phyloP scores from a whole-genome alignment of 106 monocot species.

The Cymbidium sinense region DNA sequence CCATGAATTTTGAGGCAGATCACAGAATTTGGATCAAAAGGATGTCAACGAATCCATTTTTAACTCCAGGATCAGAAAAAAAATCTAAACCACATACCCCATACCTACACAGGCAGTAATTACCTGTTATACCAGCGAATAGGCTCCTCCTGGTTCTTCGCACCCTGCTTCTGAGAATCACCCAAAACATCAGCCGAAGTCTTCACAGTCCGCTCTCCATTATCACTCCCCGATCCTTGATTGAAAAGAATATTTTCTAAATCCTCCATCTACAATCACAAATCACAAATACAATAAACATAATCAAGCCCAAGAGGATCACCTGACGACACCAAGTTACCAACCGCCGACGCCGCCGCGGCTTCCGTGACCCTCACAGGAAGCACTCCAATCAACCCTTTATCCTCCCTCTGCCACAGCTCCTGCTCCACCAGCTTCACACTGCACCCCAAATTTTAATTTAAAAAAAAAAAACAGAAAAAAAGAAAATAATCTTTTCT shows the following conservation, averaged over 20 bases:
- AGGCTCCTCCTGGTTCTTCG: slow-evolving; percentile 64
- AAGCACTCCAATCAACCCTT: slow-evolving; percentile 94
- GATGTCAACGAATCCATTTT: background rate
- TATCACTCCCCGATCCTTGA: slow-evolving; percentile 53
- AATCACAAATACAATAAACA: background rate
- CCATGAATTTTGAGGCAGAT: background rate
- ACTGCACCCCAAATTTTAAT: slow-evolving; percentile 30
- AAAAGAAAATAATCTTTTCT: background rate
- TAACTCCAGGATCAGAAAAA: background rate
- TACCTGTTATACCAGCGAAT: slow-evolving; percentile 96
- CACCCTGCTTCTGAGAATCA: slow-evolving; percentile 71
- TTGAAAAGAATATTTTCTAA: background rate
- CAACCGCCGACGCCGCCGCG: slow-evolving; percentile 13
- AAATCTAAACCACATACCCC: no score
- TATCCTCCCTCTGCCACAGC: slow-evolving; percentile 95
- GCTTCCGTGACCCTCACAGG: slow-evolving; percentile 71
- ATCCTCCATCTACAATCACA: background rate
- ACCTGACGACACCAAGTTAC: slow-evolving; percentile 69
- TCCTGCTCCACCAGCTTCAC: slow-evolving; percentile 98
- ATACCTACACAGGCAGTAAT: background rate
- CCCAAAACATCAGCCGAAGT: slow-evolving; percentile 27
- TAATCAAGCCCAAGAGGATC: background rate
- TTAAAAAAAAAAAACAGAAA: background rate
- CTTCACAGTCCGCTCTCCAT: slow-evolving; percentile 45
- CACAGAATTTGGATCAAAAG: background rate